Evolutionary conservation across 371 early-diverging fungal genomes (phyloP), one percentile per base, ranked within the genome.

Genomic region (Mucor lusitanicus): DNA sequence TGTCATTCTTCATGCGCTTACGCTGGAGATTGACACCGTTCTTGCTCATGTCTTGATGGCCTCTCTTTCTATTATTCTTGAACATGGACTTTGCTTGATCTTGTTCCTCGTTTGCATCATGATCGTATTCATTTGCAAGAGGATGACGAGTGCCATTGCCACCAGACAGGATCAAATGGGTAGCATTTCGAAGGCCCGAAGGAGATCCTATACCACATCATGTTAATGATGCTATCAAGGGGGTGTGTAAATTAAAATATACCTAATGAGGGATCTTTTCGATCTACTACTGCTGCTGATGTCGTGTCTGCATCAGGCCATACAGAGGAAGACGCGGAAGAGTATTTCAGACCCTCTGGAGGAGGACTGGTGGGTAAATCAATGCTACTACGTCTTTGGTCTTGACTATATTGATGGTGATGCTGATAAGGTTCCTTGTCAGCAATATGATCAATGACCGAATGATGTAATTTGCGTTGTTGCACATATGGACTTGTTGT

Each of bases 21-120:
- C 35, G 44, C 23, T 64, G 57, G 17, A 30, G 35, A 39, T 12
- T 33, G 40, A 44, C 11, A 21, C 12, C 19, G 59, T 40, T 59
- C 7, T 27, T 55, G 32, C 39, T 40, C 6, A 25, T 39, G 19
- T 64, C 44, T 33, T 40, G 64, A 39, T 33, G 63, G 8, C 27
- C 37, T 56, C 57, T 25, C 23, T 64, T 64, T 28, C 46, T 28
- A 19, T 30, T 28, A 19, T 30, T 30, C 40, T 64, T 50, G 8
- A 28, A 13, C 19, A 63, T 5, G 4, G 33, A 44, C 30, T 56
- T 56, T 39, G n/a, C 4, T 23, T 32, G 23, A 25, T 50, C 55
- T 23, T 71, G 64, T 46, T 76, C 73, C 42, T 70, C 70, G 55
- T 76, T 74, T 55, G 71, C 65, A 42, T 56, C 44, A 60, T 75